These are phyloP conservation scores for Pholiota molesta DNA, from an alignment of 768 basidiomycete genomes.

Conservation along the genomic window DNA sequence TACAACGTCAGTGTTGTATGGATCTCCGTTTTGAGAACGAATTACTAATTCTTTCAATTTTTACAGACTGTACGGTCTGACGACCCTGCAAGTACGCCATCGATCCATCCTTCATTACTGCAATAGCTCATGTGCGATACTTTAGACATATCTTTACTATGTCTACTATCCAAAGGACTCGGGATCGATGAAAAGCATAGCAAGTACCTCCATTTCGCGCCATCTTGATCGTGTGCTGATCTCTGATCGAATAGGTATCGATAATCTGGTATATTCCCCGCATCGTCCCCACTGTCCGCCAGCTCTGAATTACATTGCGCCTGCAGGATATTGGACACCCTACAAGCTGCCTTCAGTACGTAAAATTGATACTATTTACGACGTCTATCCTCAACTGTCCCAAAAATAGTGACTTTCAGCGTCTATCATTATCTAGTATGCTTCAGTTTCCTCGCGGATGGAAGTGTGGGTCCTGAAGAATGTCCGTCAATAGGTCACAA, in stretches of 20 bases:
- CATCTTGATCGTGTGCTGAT: not conserved
- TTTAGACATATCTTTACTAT: slow-evolving; percentile 38
- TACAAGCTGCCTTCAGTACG: slow-evolving; percentile 34
- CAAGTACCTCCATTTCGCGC: slow-evolving; percentile 10
- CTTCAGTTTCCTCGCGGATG: not conserved
- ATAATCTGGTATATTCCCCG: slow-evolving; percentile 28
- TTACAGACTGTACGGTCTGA: slow-evolving; percentile 38
- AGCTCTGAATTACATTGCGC: not conserved
- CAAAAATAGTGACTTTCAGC: slow-evolving; percentile 27
- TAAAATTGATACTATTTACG: not conserved
- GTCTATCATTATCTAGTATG: slow-evolving; percentile 44
- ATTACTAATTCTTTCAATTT: slow-evolving; percentile 3
- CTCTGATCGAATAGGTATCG: slow-evolving; percentile 24
- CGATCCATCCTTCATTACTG: not conserved
- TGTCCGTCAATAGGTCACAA: slow-evolving; percentile 32
- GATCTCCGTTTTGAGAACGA: not conserved
- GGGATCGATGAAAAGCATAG: slow-evolving; percentile 27
- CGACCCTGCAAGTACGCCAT: slow-evolving; percentile 33
- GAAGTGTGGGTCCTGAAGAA: not conserved
- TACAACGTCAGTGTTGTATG: slow-evolving; percentile 27
- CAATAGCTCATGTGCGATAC: not conserved
- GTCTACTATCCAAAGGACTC: slow-evolving; percentile 35
- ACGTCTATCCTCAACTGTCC: not conserved
- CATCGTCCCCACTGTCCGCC: not conserved
- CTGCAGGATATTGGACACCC: slow-evolving; percentile 32